Conservation (phyloP, 164 flowering plant species). For the Cinnamomum chago region DNA sequence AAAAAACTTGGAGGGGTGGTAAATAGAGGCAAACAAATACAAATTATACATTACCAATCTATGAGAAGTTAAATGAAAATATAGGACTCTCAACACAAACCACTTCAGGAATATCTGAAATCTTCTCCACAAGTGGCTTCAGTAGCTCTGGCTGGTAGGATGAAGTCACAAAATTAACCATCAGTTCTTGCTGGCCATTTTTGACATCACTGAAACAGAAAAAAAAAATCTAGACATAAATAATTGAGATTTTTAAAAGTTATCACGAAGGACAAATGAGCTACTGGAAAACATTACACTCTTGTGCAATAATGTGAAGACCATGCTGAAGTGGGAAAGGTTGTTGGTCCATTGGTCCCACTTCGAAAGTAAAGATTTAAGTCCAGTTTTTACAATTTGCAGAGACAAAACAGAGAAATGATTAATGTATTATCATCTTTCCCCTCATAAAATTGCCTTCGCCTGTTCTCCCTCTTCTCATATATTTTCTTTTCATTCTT, state of each 20-base stretch:
- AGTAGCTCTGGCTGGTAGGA: conserved; percentile 83
- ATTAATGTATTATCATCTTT: not conserved
- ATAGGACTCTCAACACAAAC: conserved; percentile 35
- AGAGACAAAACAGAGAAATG: not conserved
- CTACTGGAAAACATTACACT: too few species aligned
- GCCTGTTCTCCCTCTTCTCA: too few species aligned
- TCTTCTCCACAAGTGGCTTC: conserved; percentile 66
- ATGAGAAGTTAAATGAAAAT: not conserved
- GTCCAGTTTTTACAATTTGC: not conserved
- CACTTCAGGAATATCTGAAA: conserved; percentile 78
- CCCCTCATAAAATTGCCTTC: too few species aligned
- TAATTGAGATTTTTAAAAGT: too few species aligned
- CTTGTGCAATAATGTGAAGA: too few species aligned
- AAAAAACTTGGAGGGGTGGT: too few species aligned
- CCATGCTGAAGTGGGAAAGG: too few species aligned
- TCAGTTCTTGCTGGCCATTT: conserved; percentile 70
- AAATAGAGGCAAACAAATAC: too few species aligned
- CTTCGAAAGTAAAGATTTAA: too few species aligned
- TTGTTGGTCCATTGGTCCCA: too few species aligned
- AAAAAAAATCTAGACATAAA: not conserved
- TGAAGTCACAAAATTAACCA: conserved; percentile 98
- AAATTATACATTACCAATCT: not conserved
- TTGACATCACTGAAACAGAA: conserved; percentile 52
- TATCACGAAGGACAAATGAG: too few species aligned
- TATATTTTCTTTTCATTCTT: too few species aligned